Percentiles rank a stretch among this genome's conserved stretches.
Conservation (phyloP, 2,329 filamentous ascomycete species). For the Trichophyton schoenleinii region DNA sequence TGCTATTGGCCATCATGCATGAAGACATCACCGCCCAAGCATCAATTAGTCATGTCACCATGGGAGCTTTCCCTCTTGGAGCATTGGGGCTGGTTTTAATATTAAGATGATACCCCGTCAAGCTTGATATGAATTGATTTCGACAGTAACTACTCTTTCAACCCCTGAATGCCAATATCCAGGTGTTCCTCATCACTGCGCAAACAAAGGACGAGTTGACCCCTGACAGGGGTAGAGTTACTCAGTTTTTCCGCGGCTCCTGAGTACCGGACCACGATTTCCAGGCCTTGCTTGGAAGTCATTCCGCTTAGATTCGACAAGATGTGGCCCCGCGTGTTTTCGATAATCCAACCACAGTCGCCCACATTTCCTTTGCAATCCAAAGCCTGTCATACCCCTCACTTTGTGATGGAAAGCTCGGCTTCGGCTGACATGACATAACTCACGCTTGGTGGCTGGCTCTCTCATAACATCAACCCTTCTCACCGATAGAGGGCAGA, state of each 20-base stretch:
- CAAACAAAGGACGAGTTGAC: background rate
- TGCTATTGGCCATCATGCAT: background rate
- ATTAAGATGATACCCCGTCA: background rate
- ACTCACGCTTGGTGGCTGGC: background rate
- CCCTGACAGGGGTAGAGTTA: background rate
- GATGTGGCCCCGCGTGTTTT: background rate
- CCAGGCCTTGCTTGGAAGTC: background rate
- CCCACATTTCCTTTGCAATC: background rate
- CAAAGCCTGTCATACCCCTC: background rate
- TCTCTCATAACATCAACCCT: background rate
- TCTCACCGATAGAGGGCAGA: background rate
- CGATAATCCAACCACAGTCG: conserved; percentile 2
- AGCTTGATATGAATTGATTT: background rate
- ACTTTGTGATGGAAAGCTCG: background rate
- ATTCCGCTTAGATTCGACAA: background rate
- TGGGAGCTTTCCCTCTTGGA: background rate
- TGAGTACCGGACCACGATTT: background rate
- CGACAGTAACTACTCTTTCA: background rate
- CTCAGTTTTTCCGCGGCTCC: background rate
- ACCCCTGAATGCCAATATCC: background rate
- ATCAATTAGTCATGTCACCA: background rate
- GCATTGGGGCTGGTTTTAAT: too few relatives aligned
- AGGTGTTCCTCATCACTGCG: background rate
- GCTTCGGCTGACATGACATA: background rate
- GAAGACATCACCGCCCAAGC: background rate